Base-by-base conservation (phyloP, 495 filamentous ascomycete genomes). In the Trichocladium uniseriatum region DNA sequence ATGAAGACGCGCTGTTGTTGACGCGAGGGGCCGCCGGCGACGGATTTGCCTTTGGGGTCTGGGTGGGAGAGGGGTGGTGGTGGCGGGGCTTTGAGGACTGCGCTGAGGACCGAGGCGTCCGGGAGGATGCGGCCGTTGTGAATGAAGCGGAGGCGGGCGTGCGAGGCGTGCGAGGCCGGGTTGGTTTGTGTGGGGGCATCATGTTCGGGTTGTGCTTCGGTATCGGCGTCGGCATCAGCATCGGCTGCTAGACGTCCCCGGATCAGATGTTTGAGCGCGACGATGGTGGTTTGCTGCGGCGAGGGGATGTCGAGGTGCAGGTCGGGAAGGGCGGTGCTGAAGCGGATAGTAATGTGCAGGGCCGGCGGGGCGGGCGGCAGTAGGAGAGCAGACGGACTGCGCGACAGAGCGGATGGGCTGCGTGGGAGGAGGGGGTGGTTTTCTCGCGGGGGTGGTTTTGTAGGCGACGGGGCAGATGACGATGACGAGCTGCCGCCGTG, bases 251-350 rank as follows among this genome's bases (percentile, higher is more conserved):
- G 83, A 11, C 81, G 75, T 10, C 74, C 60, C 45, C 92, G 87
- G 67, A 98, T 88, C 15, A 84, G 73, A 55, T 82, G 84, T 61
- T 90, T 94, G 28, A 95, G 77, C 1, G 82, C 77, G 38, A 84
- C 74, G 48, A 82, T 76, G 40, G 86, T 85, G 18, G 85, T 91
- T 18, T 69, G 76, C 29, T 71, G 58, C 4, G 90, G 85, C 15
- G 65, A 65, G 41, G 79, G 58, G 66, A 95, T 76, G 60, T 86
- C 79, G 50, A 96, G 77, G 42, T 80, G 78, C 44, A 95, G 79
- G 68, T 96, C 91, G 7, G 89, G 80, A 48, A 91, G 77, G 3
- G 86, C 78, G 48, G 83, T 81, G 40, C 87, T 84, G 78, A 96
- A 96, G 64, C 90, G 87, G 66, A 96, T 81, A 16, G 81, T 89